Conservation (phyloP, 805 yeast species). For the Ogataea ganodermae region DNA sequence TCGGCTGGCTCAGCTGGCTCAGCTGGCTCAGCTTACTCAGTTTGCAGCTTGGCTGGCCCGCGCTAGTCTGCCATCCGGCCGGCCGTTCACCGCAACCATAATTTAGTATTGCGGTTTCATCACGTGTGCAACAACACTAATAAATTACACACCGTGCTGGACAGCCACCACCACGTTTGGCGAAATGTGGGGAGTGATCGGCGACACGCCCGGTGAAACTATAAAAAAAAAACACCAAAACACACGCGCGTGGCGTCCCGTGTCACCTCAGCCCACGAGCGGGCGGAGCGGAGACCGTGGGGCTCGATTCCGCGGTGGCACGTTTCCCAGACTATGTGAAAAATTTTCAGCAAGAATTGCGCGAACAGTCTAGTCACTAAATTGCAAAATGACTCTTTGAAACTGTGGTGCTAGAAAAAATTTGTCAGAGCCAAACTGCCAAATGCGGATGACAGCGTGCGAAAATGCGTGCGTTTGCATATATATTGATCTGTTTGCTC, state of each 20-base stretch:
- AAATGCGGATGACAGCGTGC: slow-evolving; percentile 8
- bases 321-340: neutral
- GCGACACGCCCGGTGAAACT: slow-evolving; percentile 1
- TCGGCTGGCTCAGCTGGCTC: too few relatives aligned
- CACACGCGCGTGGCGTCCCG: neutral
- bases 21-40: too few relatives aligned
- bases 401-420: slow-evolving; percentile 4
- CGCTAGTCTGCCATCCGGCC: too few relatives aligned
- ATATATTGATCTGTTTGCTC: slow-evolving; percentile 7
- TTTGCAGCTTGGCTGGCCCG: too few relatives aligned
- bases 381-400: slow-evolving; percentile 7
- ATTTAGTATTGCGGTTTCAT: neutral
- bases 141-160: neutral
- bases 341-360: slow-evolving; percentile 6
- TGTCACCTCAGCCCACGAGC: neutral
- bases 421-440: slow-evolving; percentile 2
- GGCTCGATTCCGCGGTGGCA: neutral
- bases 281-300: neutral
- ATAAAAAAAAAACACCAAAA: neutral
- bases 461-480: slow-evolving; percentile 9
- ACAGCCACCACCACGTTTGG: neutral
- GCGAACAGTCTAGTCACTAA: slow-evolving; percentile 3
- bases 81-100: too few relatives aligned
- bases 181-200: slow-evolving; percentile 2
- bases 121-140: neutral